Conservation (phyloP, 495 filamentous ascomycete genomes). For the Talaromyces stipitatus region DNA sequence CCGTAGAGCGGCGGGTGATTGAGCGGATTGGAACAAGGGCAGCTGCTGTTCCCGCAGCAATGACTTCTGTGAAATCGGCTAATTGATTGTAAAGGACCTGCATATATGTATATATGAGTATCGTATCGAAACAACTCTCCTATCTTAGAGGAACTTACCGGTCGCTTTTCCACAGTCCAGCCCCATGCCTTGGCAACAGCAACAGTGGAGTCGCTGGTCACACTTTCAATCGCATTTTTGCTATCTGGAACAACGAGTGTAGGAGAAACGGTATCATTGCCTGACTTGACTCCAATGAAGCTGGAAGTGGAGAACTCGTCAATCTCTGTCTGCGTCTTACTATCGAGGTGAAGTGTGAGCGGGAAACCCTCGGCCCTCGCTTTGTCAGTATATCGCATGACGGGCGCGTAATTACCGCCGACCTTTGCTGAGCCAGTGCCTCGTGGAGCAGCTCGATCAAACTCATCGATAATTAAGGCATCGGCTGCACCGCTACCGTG, state of each 20-base stretch:
- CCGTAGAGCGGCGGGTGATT: constrained; percentile 41
- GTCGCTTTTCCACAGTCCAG: constrained; percentile 50
- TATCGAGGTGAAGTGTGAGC: constrained; percentile 43
- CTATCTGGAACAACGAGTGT: constrained; percentile 57
- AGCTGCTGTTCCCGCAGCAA: constrained; percentile 79
- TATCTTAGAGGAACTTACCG: constrained; percentile 16
- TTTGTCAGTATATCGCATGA: constrained; percentile 30
- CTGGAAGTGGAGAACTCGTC: constrained; percentile 40
- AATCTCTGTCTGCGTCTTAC: constrained; percentile 29
- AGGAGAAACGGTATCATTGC: constrained; percentile 10
- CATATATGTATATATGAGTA: not conserved
- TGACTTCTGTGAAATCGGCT: constrained; percentile 60
- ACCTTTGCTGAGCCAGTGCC: constrained; percentile 50
- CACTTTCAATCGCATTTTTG: constrained; percentile 56
- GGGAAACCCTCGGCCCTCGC: constrained; percentile 33
- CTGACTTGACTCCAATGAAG: constrained; percentile 34
- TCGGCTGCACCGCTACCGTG: constrained; percentile 27
- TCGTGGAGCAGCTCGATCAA: constrained; percentile 47
- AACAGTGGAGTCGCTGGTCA: constrained; percentile 54
- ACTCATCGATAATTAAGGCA: constrained; percentile 45
- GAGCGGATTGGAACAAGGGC: constrained; percentile 74
- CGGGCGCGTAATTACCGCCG: constrained; percentile 55
- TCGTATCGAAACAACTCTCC: no score
- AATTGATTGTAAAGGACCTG: constrained; percentile 66
- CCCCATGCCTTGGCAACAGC: constrained; percentile 49